Conservation (phyloP, 169 alveolate genomes). For the Cryptosporidium ubiquitum region DNA sequence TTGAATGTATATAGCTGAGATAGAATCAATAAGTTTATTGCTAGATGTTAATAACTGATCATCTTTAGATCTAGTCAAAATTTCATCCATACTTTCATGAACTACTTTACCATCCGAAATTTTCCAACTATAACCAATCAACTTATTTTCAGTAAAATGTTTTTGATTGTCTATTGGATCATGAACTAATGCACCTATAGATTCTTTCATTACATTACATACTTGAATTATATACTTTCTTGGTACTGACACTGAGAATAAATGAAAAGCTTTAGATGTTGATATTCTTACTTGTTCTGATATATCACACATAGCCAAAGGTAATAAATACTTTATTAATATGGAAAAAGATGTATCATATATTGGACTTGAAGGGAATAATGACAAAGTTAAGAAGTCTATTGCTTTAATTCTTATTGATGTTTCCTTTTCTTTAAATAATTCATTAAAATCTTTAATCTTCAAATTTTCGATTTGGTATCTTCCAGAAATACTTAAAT, state of each 20-base stretch:
- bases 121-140: conserved; percentile 38
- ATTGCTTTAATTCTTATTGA: background rate
- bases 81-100: background rate
- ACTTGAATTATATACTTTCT: conserved; percentile 3
- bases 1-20: conserved; percentile 66
- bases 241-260: background rate
- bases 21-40: conserved; percentile 26
- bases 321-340: conserved; percentile 28
- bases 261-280: conserved; percentile 23
- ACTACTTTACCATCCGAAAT: background rate
- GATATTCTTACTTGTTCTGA: conserved; percentile 46
- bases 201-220: conserved; percentile 11
- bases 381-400: conserved; percentile 10
- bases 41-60: background rate
- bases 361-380: conserved; percentile 11
- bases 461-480: background rate
- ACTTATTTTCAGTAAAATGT: conserved; percentile 8
- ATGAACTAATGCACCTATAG: conserved; percentile 9
- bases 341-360: conserved; percentile 26
- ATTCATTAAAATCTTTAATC: background rate
- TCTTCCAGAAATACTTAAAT: conserved; percentile 29
- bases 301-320: conserved; percentile 50
- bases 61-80: background rate
- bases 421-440: background rate
- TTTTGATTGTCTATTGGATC: conserved; percentile 30